These are phyloP conservation scores for Dothiorella sarmentorum DNA, from an alignment of 2,329 filamentous ascomycete species.

Conservation along the genomic window DNA sequence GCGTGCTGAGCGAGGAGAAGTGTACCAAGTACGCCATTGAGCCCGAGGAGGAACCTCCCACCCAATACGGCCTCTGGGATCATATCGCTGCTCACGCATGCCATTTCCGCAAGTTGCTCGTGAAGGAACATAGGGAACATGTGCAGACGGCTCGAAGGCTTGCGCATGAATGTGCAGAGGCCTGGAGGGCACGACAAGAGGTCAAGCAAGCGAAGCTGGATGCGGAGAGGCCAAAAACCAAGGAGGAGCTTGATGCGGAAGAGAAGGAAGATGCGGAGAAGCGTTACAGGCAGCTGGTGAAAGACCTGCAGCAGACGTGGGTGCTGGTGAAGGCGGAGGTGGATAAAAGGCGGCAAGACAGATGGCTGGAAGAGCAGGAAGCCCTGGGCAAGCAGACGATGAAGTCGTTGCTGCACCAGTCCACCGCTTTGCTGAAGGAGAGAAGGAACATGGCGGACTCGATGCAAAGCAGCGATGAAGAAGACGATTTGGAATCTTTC, in stretches of 20 bases:
- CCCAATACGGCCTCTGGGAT: constrained; percentile 83
- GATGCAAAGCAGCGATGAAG: constrained; percentile 23
- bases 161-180: constrained; percentile 73
- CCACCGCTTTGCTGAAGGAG: constrained; percentile 45
- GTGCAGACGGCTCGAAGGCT: constrained; percentile 72
- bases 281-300: constrained; percentile 69
- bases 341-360: constrained; percentile 52
- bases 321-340: constrained; percentile 57
- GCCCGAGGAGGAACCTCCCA: constrained; percentile 66
- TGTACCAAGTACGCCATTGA: constrained; percentile 74
- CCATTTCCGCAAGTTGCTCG: constrained; percentile 76
- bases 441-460: constrained; percentile 33
- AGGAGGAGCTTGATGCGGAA: constrained; percentile 79
- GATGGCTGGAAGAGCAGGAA: constrained; percentile 61
- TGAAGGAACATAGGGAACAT: constrained; percentile 75
- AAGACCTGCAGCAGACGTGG: constrained; percentile 61
- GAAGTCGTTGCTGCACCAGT: constrained; percentile 70
- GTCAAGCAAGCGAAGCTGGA: constrained; percentile 11
- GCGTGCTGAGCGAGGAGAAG: constrained; percentile 65
- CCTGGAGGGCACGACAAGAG: constrained; percentile 68
- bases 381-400: constrained; percentile 58
- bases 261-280: constrained; percentile 63
- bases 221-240: constrained; percentile 24
- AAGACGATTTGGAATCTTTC: constrained; percentile 34
- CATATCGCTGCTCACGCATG: constrained; percentile 76